These are phyloP conservation scores for Ganoderma lingzhi DNA, from an alignment of 1,284 basidiomycete species.

Conservation along the genomic window DNA sequence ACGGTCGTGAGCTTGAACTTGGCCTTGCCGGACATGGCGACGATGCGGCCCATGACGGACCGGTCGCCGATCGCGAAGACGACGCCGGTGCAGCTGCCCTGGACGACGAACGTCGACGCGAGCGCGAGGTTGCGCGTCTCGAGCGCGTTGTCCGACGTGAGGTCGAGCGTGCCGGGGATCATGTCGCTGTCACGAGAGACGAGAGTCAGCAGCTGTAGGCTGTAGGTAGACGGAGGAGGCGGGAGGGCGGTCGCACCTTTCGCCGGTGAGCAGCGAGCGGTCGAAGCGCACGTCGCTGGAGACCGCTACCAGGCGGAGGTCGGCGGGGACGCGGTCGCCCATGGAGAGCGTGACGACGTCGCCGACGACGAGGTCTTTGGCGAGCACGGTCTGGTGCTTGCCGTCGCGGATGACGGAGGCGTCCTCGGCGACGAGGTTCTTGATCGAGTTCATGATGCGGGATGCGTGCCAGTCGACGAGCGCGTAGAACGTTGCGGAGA, in stretches of 20 bases:
- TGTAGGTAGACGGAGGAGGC: neutral
- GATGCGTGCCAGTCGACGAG: constrained; percentile 53
- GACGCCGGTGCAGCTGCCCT: constrained; percentile 64
- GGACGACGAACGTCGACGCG: constrained; percentile 58
- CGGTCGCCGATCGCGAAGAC: constrained; percentile 67
- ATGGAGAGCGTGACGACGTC: constrained; percentile 44
- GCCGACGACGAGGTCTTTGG: constrained; percentile 44
- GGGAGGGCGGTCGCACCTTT: constrained; percentile 42
- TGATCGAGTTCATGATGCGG: constrained; percentile 60
- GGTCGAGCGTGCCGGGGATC: constrained; percentile 57
- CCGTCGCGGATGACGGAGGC: constrained; percentile 56
- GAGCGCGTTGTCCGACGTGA: constrained; percentile 63
- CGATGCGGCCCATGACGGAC: constrained; percentile 69
- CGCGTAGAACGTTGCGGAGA: constrained; percentile 49
- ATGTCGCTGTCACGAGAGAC: constrained; percentile 46
- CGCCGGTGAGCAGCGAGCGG: constrained; percentile 70
- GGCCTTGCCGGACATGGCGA: constrained; percentile 59
- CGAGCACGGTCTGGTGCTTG: constrained; percentile 38
- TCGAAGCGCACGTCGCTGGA: constrained; percentile 66
- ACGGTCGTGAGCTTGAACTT: constrained; percentile 58
- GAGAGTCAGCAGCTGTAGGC: neutral
- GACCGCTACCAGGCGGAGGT: constrained; percentile 56
- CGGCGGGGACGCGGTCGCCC: constrained; percentile 55
- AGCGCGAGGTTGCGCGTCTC: constrained; percentile 73
- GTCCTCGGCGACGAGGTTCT: constrained; percentile 58